Evolutionary conservation across 805 yeast species (phyloP), one percentile per base, ranked within the genome.

Genomic region (Pichia ethanolica): DNA sequence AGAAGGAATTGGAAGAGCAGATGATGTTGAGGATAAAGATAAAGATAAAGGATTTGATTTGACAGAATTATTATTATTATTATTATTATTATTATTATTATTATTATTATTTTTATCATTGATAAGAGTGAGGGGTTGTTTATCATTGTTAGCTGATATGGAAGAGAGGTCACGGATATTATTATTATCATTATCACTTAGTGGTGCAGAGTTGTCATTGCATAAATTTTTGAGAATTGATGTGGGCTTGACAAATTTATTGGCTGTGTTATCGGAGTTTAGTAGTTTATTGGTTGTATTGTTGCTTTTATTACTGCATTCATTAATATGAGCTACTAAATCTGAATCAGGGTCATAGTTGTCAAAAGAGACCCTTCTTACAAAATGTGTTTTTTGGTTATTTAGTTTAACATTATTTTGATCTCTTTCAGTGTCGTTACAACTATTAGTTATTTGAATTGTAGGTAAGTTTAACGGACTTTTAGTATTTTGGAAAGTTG

Each of bases 91-190:
- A n/a, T n/a, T n/a, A n/a, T n/a, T n/a, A 34, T 10, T 25, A 26
- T 7, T 75, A 64, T 10, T 25, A 26, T 7, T 75, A 64, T 58
- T 76, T 81, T 47, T 75, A 79, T 55, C 72, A 68, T 30, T 6
- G 41, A 38, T 28, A 12, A 11, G 25, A 13, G 25, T 28, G 41
- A 11, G 27, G 41, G 41, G 41, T 12, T 5, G 9, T 30, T 30
- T 30, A 6, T 30, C 20, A 20, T 20, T 20, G 20, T 20, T 20
- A 20, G 3, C 20, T 20, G 20, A 20, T 20, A 20, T 20, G 20
- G 20, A 20, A 20, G 39, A 37, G 13, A 7, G 12, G 41, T 28
- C 30, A 14, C 41, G 25, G 5, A 20, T 20, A 20, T 20, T 20
- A 20, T 20, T 20, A 20, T 20, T 20, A 20, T 20, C 3, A 20